Base-by-base conservation (phyloP, 805 yeast genomes). In the Barnettozyma vustinii region DNA sequence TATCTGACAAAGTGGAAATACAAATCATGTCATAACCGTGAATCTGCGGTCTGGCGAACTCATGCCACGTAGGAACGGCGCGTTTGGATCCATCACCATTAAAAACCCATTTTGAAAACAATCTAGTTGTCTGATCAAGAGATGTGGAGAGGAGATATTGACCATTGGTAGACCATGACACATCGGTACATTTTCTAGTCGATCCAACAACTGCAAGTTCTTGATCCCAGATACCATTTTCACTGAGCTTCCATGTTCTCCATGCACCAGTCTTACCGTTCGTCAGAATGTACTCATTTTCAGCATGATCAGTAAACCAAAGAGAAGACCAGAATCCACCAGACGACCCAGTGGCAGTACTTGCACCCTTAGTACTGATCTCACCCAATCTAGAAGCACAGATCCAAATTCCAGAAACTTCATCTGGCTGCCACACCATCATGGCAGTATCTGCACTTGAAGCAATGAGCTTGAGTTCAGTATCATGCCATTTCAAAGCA, bases 21-120 rank as follows among this genome's bases (percentile, higher is more conserved):
- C 96, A 82, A 36, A 87, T 75, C 97, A 94, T 90, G 62, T 94
- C 98, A 63, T 89, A 94, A 9, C 99, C 99, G 65, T 94, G 99
- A 54, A 94, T 94, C 66, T 94, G 99, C 0, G 99, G 98, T 57
- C 99, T 78, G 1, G 97, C 88, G 65, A 94, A 84, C 65, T 94
- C 99, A 62, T 84, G 84, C 96, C 97, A 90, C 1, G 83, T 72
- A 8, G 55, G 50, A 2, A 41, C 44, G 0, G 55, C 49, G 42
- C 73, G 65, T 16, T 47, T 49, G 19, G 60, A 49, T 2, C 68
- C 72, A 51, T 65, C 67, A 12, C 52, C 50, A 33, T 69, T 62
- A 9, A 45, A 48, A 2, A 50, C 52, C 87, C 89, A 85, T 25
- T 76, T 79, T 0, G 96, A 82, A 66, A 76, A 84, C 21, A 94